phyloP scores from a whole-genome alignment of 176 grass and related monocot genomes.

The Raddia guianensis region DNA sequence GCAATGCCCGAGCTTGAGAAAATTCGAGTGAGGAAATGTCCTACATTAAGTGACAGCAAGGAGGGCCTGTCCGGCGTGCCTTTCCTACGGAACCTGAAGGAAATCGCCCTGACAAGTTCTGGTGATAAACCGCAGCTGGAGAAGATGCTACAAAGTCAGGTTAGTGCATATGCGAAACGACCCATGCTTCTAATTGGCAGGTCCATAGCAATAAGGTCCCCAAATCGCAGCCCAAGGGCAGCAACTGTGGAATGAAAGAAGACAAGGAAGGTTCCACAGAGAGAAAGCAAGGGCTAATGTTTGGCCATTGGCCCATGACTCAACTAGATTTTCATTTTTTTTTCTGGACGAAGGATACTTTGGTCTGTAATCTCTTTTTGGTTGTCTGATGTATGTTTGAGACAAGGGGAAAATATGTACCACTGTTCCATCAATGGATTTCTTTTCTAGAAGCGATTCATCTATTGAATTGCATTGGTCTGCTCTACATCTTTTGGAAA shows the following conservation, averaged over 20 bases:
- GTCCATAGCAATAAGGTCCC: neutral
- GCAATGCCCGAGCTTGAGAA: neutral
- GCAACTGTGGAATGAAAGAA: neutral
- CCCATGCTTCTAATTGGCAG: constrained; percentile 14
- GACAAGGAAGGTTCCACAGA: neutral
- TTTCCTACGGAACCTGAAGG: neutral
- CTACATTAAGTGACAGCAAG: neutral
- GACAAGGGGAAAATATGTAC: neutral
- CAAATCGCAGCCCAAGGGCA: neutral
- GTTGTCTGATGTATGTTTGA: neutral
- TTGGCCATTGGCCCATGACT: neutral
- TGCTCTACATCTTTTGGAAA: neutral
- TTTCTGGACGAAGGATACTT: neutral
- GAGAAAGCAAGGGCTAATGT: neutral
- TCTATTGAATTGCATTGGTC: neutral
- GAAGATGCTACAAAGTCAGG: neutral
- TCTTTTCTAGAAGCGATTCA: neutral
- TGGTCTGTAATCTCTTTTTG: neutral
- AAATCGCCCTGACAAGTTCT: neutral
- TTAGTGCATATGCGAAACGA: neutral
- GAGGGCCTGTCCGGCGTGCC: neutral
- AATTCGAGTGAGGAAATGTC: constrained; percentile 20
- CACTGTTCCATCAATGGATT: neutral
- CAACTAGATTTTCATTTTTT: neutral
- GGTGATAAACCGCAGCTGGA: neutral